Base-by-base conservation (phyloP, 805 yeast genomes). In the Blastobotrys mokoenaii region DNA sequence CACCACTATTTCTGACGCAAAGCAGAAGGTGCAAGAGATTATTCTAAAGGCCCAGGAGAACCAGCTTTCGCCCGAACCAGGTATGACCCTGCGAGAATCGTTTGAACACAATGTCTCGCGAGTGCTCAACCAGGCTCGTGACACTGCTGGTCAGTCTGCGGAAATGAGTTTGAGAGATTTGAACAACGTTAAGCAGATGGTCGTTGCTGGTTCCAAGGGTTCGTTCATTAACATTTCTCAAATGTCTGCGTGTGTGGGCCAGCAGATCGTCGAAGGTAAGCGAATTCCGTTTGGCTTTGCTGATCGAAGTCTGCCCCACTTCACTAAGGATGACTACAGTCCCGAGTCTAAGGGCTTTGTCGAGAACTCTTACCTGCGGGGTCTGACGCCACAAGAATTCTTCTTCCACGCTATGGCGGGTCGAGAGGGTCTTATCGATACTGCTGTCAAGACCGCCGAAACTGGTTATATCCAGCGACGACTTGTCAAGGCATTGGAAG, bases 351-450 rank as follows among this genome's bases (percentile, higher is more conserved):
- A 88, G 64, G 99, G 99, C 56, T 93, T 93, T 59, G 95, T 93
- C 49, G 96, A 94, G 66, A 93, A 93, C 64, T 93, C 98, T 11
- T 93, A 93, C 62, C 74, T 90, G 62, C 81, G 97, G 72, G 99
- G 99, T 33, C 74, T 93, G 60, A 89, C 98, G 4, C 98, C 99
- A 30, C 97, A 93, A 67, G 99, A 93, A 66, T 93, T 93, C 66
- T 89, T 93, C 65, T 93, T 93, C 82, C 99, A 93, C 65, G 97
- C 97, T 44, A 93, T 93, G 96, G 97, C 98, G 62, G 99, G 99
- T 73, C 87, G 99, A 77, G 99, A 93, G 72, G 99, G 99, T 74
- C 74, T 93, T 63, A 94, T 93, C 64, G 99, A 93, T 76, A 93
- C 99, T 45, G 99, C 99, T 12, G 99, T 93, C 41, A 93, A 93